Base-by-base conservation (phyloP, 768 basidiomycete genomes). In the Rubroboletus pulcherrimus region DNA sequence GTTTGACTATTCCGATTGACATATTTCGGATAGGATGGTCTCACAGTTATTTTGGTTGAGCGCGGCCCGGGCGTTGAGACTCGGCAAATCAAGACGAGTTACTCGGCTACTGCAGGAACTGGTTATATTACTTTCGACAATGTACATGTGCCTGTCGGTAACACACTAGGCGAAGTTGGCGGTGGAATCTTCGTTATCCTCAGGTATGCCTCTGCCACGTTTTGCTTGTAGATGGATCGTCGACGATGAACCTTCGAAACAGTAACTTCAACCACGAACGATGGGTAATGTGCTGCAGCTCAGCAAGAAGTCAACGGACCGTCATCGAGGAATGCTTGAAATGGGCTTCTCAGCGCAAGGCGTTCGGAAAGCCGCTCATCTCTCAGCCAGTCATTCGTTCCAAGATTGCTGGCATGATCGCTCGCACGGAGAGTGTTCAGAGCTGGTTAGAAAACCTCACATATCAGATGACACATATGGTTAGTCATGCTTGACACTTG, bases 251-350 rank as follows among this genome's bases (percentile, higher is more conserved):
- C 5, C 45, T 72, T 75, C 7, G 31, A 31, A 45, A 51, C 26
- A 81, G 89, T 55, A 98, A 96, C 74, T 97, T 96, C 75, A 96
- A 96, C 69, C 93, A 95, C 70, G 93, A 94, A 68, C 87, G 89
- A 61, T 95, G 91, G 92, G 89, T 91, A 29, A 94, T 94, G 89
- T 83, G 81, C 67, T 90, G 89, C 63, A 75, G 81, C 33, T 84
- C 82, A 26, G 84, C 86, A n/a, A 78, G 89, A 54, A 74, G 76
- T 54, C 91, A 93, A 62, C 83, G 93, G 33, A 48, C 71, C 7
- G 63, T 82, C 66, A 75, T 92, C 39, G 93, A 95, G 64, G 93
- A 94, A 72, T 93, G 91, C 66, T 67, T 95, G 60, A 91, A 90
- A 83, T 98, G 95, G 95, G 78, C 85, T 4, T 82, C 80, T 50